These are phyloP conservation scores for Trichoderma simmonsii DNA, from an alignment of 2,329 filamentous ascomycete genomes.

Conservation along the genomic window DNA sequence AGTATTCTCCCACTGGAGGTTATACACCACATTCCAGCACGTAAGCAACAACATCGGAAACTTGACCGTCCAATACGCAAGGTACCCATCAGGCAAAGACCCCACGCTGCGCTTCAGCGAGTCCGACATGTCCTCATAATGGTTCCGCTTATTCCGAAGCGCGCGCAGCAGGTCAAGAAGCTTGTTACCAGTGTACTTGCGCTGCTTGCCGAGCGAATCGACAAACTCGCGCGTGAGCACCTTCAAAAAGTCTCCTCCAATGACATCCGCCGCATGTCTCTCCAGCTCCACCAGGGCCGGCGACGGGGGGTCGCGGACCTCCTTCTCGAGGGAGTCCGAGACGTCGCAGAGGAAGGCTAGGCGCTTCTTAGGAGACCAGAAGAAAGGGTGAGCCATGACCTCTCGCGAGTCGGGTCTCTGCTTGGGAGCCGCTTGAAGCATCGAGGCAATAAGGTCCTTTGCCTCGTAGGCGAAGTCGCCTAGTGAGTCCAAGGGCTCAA, in stretches of 20 bases:
- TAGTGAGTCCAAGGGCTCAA: conserved; percentile 68
- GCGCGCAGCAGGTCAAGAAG: conserved; percentile 86
- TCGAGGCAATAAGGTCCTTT: conserved; percentile 77
- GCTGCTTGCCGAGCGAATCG: conserved; percentile 85
- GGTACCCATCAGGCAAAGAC: conserved; percentile 72
- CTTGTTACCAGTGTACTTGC: conserved; percentile 83
- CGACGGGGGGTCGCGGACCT: conserved; percentile 79
- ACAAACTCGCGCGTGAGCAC: conserved; percentile 77
- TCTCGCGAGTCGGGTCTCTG: conserved; percentile 67
- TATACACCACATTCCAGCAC: conserved; percentile 72
- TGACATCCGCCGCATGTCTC: conserved; percentile 49
- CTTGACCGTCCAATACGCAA: conserved; percentile 75
- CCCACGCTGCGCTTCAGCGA: conserved; percentile 69
- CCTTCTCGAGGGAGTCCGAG: conserved; percentile 94
- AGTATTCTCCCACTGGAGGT: conserved; percentile 59
- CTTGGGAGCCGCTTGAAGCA: conserved; percentile 61
- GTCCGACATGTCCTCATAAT: conserved; percentile 94
- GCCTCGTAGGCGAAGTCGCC: conserved; percentile 86
- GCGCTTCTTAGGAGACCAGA: conserved; percentile 87
- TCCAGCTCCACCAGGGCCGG: conserved; percentile 60
- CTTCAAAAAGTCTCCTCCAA: conserved; percentile 73
- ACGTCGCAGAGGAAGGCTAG: conserved; percentile 93
- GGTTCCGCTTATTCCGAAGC: conserved; percentile 92
- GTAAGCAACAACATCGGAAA: conserved; percentile 77
- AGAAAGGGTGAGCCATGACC: conserved; percentile 92